Conservation (phyloP, 495 filamentous ascomycete species). For the Aspergillus campestris region DNA sequence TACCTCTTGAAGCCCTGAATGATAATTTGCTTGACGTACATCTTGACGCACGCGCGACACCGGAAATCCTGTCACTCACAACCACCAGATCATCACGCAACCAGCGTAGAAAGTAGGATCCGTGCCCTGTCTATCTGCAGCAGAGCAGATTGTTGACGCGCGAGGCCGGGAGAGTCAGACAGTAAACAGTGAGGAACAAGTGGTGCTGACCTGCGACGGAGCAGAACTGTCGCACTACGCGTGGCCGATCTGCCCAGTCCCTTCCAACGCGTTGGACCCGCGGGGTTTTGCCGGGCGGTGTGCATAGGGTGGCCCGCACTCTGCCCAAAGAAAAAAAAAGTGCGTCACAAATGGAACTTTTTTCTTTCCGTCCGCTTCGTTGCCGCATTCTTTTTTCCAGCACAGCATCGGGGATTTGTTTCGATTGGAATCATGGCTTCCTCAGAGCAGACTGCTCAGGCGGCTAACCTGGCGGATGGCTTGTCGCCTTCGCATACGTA, state of each 20-base stretch:
- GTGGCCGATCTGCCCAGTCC: not conserved
- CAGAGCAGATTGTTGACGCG: not conserved
- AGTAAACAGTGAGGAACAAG: not conserved
- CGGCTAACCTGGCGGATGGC: slow-evolving; percentile 33
- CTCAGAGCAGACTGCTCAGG: slow-evolving; percentile 13
- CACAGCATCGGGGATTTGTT: slow-evolving; percentile 1
- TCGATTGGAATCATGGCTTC: slow-evolving; percentile 18
- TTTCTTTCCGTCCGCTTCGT: slow-evolving; percentile 14
- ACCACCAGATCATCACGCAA: slow-evolving; percentile 32
- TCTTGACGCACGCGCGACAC: slow-evolving; percentile 42
- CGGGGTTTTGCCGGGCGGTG: slow-evolving; percentile 40
- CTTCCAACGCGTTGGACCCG: slow-evolving; percentile 24
- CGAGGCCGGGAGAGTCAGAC: not conserved
- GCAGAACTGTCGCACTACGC: not conserved
- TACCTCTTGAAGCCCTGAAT: slow-evolving; percentile 99
- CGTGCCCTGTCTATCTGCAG: not conserved
- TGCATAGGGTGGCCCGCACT: slow-evolving; percentile 21
- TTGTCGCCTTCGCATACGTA: slow-evolving; percentile 44
- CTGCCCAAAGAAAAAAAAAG: slow-evolving; percentile 25
- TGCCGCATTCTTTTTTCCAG: slow-evolving; percentile 1
- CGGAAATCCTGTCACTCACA: slow-evolving; percentile 18
- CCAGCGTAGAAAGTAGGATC: slow-evolving; percentile 11
- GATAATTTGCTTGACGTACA: slow-evolving; percentile 99
- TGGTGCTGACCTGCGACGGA: slow-evolving; percentile 10
- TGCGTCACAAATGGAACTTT: slow-evolving; percentile 8